Evolutionary conservation across 768 basidiomycete genomes (phyloP).

Genomic region (Multifurca ochricompacta): DNA sequence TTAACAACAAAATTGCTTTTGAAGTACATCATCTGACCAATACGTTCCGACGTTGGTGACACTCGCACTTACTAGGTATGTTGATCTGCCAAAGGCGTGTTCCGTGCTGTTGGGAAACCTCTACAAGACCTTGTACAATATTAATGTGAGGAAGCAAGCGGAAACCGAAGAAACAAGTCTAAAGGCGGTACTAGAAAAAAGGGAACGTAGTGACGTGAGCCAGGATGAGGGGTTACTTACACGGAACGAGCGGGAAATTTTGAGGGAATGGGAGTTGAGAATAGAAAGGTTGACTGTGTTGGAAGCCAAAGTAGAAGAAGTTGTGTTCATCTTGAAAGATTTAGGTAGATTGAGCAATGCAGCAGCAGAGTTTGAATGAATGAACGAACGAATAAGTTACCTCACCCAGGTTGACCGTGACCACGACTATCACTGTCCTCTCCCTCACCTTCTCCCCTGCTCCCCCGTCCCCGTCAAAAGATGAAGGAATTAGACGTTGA

Average conservation of each 20-base stretch:
- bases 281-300: slow-evolving; percentile 68
- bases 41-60: slow-evolving; percentile 15
- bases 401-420: too few relatives aligned
- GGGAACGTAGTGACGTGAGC: slow-evolving; percentile 77
- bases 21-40: background rate
- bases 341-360: slow-evolving; percentile 28
- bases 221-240: slow-evolving; percentile 64
- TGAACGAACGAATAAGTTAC: too few relatives aligned
- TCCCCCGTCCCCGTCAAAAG: background rate
- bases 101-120: slow-evolving; percentile 65
- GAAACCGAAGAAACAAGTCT: slow-evolving; percentile 64
- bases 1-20: background rate
- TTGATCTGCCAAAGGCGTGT: slow-evolving; percentile 80
- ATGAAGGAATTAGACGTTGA: slow-evolving; percentile 2
- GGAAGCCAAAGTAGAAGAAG: slow-evolving; percentile 81
- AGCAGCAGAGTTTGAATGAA: background rate
- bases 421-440: too few relatives aligned
- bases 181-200: slow-evolving; percentile 69
- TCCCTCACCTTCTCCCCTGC: too few relatives aligned
- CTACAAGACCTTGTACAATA: slow-evolving; percentile 89
- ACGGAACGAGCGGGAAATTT: slow-evolving; percentile 64
- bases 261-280: slow-evolving; percentile 68
- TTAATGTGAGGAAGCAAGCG: slow-evolving; percentile 60
- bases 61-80: slow-evolving; percentile 75
- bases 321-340: slow-evolving; percentile 85